phyloP scores from a whole-genome alignment of 1,284 basidiomycete genomes.

The Neolentinus lepideus region DNA sequence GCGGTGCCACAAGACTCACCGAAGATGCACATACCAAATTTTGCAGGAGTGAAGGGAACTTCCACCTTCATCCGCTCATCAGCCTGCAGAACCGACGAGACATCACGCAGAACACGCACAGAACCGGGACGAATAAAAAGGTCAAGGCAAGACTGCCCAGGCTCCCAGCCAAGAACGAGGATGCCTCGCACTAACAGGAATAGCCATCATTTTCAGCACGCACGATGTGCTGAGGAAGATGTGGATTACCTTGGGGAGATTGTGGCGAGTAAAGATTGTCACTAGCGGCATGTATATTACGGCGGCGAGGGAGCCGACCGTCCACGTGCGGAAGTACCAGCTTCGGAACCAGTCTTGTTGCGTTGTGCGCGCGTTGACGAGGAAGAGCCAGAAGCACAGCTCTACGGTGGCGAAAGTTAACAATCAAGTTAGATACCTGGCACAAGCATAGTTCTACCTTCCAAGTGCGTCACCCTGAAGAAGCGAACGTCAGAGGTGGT shows the following conservation, averaged over 20 bases:
- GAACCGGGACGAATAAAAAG: constrained; percentile 60
- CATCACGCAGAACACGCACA: constrained; percentile 32
- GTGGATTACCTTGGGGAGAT: constrained; percentile 46
- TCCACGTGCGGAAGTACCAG: constrained; percentile 64
- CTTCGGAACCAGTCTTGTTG: constrained; percentile 73
- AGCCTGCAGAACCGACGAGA: constrained; percentile 8
- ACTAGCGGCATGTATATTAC: constrained; percentile 62
- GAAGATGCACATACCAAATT: constrained; percentile 39
- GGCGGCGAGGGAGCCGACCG: constrained; percentile 52
- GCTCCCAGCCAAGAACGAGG: constrained; percentile 59
- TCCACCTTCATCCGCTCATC: constrained; percentile 30
- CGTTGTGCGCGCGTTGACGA: constrained; percentile 52
- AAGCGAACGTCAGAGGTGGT: neutral
- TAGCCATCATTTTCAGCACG: neutral
- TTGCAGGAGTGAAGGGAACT: constrained; percentile 57
- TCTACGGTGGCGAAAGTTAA: constrained; percentile 32
- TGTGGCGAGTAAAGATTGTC: constrained; percentile 48
- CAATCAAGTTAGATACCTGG: neutral
- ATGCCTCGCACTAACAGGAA: constrained; percentile 55
- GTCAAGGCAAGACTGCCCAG: constrained; percentile 62
- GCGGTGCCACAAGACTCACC: constrained; percentile 2
- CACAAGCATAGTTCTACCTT: too few relatives aligned
- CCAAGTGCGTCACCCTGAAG: constrained; percentile 65
- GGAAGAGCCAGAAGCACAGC: constrained; percentile 77
- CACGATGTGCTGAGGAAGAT: neutral